A percentile compares a stretch with the other conserved stretches of the same genome.
Evolutionary conservation across 768 basidiomycete genomes (phyloP).

Genomic region (Boletus vinaceobasis): DNA sequence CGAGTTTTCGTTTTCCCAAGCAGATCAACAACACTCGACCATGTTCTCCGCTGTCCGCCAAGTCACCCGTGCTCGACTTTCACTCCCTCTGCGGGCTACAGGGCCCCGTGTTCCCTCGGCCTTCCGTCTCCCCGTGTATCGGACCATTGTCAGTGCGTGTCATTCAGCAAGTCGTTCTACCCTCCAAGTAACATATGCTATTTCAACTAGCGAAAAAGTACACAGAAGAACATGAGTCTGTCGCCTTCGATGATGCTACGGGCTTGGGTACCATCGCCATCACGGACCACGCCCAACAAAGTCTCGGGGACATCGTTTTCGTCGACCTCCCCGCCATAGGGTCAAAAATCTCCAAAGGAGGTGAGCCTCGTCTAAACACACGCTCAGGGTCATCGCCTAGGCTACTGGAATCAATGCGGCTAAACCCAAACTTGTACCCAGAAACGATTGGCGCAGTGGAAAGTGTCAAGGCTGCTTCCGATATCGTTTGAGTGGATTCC

Average conservation of each 20-base stretch:
- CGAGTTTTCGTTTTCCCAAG: conserved; percentile 19
- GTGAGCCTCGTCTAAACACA: conserved; percentile 43
- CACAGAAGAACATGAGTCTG: conserved; percentile 39
- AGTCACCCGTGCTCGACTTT: conserved; percentile 10
- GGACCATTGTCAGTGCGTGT: conserved; percentile 28
- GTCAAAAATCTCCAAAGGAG: conserved; percentile 61
- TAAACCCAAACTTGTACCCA: conserved; percentile 26
- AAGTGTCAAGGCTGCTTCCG: conserved; percentile 95
- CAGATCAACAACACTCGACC: neutral
- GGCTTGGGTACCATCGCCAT: conserved; percentile 57
- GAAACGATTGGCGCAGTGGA: conserved; percentile 90
- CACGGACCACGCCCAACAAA: conserved; percentile 88
- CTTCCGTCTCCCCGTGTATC: conserved; percentile 9
- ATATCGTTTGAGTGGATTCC: conserved; percentile 60
- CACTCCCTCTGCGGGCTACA: conserved; percentile 3
- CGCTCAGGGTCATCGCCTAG: neutral
- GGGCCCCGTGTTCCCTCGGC: neutral
- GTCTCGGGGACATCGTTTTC: conserved; percentile 95
- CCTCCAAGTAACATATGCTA: neutral
- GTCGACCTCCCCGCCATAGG: conserved; percentile 82
- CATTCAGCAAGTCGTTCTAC: neutral
- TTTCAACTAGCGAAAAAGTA: conserved; percentile 39
- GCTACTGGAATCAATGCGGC: conserved; percentile 1
- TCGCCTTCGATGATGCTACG: conserved; percentile 55
- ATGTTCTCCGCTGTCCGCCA: conserved; percentile 20